Evolutionary conservation across 352 stramenopile species (phyloP).

Genomic region (Globisporangium radiosum): DNA sequence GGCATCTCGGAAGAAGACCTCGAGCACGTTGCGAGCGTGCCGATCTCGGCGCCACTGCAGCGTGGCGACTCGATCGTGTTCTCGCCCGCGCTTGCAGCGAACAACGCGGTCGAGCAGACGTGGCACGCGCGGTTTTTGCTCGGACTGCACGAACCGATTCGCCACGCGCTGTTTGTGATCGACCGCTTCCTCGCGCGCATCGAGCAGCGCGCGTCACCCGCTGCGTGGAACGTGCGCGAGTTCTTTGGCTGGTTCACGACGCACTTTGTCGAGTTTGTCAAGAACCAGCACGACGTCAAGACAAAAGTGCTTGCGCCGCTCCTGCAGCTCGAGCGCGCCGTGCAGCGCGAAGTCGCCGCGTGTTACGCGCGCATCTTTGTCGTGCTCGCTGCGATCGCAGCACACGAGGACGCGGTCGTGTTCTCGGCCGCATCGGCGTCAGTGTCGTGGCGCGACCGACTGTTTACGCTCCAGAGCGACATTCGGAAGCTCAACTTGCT

Average conservation of each 20-base stretch:
- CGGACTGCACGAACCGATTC: slow-evolving; percentile 70
- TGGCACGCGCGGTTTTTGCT: slow-evolving; percentile 76
- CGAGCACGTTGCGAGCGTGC: slow-evolving; percentile 25
- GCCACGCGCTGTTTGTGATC: slow-evolving; percentile 78
- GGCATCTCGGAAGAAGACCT: slow-evolving; percentile 39
- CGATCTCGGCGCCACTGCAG: slow-evolving; percentile 35
- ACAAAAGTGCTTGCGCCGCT: slow-evolving; percentile 53
- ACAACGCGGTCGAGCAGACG: slow-evolving; percentile 48
- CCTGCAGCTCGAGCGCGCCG: slow-evolving; percentile 46
- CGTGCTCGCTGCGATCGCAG: slow-evolving; percentile 48
- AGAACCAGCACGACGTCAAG: slow-evolving; percentile 67
- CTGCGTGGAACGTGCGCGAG: slow-evolving; percentile 51
- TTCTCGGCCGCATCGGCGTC: slow-evolving; percentile 39
- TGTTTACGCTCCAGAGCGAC: slow-evolving; percentile 52
- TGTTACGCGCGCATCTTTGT: slow-evolving; percentile 63
- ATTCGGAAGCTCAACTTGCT: slow-evolving; percentile 71
- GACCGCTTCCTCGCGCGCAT: slow-evolving; percentile 71
- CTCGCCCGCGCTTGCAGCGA: slow-evolving; percentile 46
- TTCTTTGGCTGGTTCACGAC: slow-evolving; percentile 81
- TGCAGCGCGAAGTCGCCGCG: slow-evolving; percentile 55
- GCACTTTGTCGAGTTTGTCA: slow-evolving; percentile 76
- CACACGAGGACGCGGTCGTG: slow-evolving; percentile 47
- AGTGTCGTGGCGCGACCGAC: slow-evolving; percentile 32
- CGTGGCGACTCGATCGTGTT: slow-evolving; percentile 52
- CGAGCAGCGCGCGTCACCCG: slow-evolving; percentile 26